Evolutionary conservation across 371 early-diverging fungal species (phyloP).

Genomic region (Phascolomyces articulosus): DNA sequence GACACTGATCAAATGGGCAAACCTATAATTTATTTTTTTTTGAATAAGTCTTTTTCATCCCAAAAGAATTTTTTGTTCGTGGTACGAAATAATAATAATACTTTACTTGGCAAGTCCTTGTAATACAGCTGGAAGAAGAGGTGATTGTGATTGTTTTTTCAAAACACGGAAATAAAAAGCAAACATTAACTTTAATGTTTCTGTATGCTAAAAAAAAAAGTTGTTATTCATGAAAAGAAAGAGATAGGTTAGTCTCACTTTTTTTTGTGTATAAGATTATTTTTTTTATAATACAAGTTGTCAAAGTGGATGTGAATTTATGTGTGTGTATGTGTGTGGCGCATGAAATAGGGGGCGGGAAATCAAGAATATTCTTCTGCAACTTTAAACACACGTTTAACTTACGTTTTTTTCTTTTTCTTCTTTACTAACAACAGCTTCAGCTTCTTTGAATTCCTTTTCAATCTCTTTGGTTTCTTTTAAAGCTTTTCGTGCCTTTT

Average conservation of each 20-base stretch:
- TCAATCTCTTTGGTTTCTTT: conserved; percentile 78
- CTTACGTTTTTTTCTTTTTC: conserved; percentile 71
- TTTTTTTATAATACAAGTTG: too few species aligned
- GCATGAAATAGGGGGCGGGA: too few species aligned
- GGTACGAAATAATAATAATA: neutral
- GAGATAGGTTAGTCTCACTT: too few species aligned
- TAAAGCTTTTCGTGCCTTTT: conserved; percentile 72
- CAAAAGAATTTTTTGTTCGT: neutral
- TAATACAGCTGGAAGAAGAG: conserved; percentile 82
- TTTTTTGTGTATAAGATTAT: too few species aligned
- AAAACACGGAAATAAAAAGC: conserved; percentile 92
- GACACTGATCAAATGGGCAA: conserved; percentile 92
- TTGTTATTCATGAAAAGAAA: neutral
- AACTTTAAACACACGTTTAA: neutral
- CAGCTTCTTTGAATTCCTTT: conserved; percentile 83
- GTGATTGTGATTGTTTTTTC: conserved; percentile 79
- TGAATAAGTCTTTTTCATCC: neutral
- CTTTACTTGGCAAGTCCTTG: conserved; percentile 85
- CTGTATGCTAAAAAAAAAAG: conserved; percentile 75
- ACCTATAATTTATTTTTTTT: conserved; percentile 40
- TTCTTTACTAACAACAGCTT: conserved; percentile 76
- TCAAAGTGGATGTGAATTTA: too few species aligned
- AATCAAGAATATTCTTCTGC: too few species aligned
- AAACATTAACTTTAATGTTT: conserved; percentile 91
- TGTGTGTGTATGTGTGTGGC: too few species aligned